Percentiles rank a stretch among this genome's conserved stretches.
Conservation (phyloP, 768 basidiomycete species). For the Daedaleopsis nitida region DNA sequence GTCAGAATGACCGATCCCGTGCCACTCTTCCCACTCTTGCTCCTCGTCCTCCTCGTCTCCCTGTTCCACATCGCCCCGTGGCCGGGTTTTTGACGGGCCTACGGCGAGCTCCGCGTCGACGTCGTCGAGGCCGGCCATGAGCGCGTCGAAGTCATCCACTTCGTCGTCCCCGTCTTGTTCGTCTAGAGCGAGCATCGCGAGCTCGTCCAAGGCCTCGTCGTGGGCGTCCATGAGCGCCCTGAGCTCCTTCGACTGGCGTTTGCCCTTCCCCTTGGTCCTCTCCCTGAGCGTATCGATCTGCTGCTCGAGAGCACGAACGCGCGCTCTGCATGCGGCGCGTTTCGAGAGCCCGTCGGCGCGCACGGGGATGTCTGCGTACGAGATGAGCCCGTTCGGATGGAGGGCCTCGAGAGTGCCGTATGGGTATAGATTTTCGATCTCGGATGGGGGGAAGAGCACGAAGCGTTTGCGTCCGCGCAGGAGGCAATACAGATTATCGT, state of each 20-base stretch:
- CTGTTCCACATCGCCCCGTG: slow-evolving; percentile 6
- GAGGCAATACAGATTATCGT: slow-evolving; percentile 36
- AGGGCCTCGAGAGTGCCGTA: slow-evolving; percentile 26
- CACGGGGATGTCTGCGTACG: slow-evolving; percentile 28
- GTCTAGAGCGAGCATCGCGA: slow-evolving; percentile 23
- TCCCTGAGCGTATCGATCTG: slow-evolving; percentile 22
- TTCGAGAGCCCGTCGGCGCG: slow-evolving; percentile 31
- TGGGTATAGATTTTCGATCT: slow-evolving; percentile 27
- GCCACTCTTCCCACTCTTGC: slow-evolving; percentile 14
- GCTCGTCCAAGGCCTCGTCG: slow-evolving; percentile 29
- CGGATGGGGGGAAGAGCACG: slow-evolving; percentile 32
- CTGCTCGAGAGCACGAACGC: slow-evolving; percentile 26
- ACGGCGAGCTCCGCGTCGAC: slow-evolving; percentile 5
- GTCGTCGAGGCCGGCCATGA: slow-evolving; percentile 26
- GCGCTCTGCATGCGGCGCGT: slow-evolving; percentile 25
- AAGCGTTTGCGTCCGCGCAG: slow-evolving; percentile 34
- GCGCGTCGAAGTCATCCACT: slow-evolving; percentile 31
- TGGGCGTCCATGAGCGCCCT: slow-evolving; percentile 23
- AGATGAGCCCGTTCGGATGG: slow-evolving; percentile 33
- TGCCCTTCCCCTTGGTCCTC: slow-evolving; percentile 19
- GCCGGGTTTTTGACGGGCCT: not conserved
- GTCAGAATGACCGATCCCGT: slow-evolving; percentile 13
- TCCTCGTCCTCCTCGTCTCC: slow-evolving; percentile 7
- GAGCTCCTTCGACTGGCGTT: slow-evolving; percentile 25
- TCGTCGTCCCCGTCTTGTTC: slow-evolving; percentile 24